Evolutionary conservation across 441 rosid species (phyloP).

Genomic region (Syzygium syzygioides): DNA sequence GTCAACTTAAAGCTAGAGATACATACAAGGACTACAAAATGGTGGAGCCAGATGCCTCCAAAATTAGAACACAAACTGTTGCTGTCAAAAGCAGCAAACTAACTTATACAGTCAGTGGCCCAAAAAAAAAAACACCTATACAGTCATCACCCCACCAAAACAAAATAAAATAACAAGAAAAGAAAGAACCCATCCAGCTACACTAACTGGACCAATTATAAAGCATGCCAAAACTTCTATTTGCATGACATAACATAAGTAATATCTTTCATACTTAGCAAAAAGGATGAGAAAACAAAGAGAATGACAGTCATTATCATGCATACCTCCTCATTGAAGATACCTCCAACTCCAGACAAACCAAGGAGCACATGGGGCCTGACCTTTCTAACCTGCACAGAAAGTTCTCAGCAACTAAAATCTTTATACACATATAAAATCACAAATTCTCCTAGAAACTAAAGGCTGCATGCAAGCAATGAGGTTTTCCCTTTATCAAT

Average conservation of each 20-base stretch:
- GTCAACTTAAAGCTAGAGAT: not conserved
- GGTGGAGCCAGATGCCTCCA: not conserved
- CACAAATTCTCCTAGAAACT: not conserved
- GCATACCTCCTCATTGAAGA: constrained; percentile 77
- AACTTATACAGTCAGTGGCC: not conserved
- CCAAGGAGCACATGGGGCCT: constrained; percentile 97
- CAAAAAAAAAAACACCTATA: not conserved
- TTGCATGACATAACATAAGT: not conserved
- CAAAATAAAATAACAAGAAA: not conserved
- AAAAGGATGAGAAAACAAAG: not conserved
- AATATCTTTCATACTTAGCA: not conserved
- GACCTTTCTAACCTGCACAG: constrained; percentile 71
- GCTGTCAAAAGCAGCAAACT: not conserved
- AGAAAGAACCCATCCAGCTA: not conserved
- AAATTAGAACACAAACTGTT: not conserved
- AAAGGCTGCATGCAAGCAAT: not conserved
- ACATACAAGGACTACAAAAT: not conserved
- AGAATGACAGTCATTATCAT: not conserved
- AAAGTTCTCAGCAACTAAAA: constrained; percentile 6
- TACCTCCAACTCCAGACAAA: constrained; percentile 96
- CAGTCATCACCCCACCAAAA: not conserved
- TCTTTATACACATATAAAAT: not conserved
- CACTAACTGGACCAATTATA: not conserved
- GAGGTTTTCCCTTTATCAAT: not conserved
- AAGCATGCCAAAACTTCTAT: not conserved